These are phyloP conservation scores for Phytophthora sansomeana DNA, from an alignment of 352 stramenopile genomes.

Conservation along the genomic window DNA sequence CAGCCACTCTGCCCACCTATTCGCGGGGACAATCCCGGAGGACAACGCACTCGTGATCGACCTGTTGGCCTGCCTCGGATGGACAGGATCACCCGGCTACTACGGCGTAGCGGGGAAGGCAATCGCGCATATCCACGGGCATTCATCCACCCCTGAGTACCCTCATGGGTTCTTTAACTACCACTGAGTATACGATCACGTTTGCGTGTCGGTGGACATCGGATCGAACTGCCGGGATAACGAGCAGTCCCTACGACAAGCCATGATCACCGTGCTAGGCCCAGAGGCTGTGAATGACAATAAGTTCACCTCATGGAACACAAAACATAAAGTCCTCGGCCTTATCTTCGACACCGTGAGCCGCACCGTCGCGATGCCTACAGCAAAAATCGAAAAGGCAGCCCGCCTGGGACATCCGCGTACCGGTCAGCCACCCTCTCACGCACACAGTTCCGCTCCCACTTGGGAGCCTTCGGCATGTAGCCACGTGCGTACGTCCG, in stretches of 20 bases:
- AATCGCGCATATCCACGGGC: background rate
- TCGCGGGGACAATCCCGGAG: background rate
- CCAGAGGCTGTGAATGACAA: background rate
- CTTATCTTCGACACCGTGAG: background rate
- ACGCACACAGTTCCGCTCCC: conserved; percentile 4
- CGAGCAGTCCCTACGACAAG: background rate
- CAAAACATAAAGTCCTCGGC: background rate
- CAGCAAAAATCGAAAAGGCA: background rate
- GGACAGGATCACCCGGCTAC: background rate
- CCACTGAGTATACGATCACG: background rate
- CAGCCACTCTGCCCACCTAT: background rate
- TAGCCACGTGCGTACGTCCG: conserved; percentile 3
- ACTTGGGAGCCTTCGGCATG: background rate
- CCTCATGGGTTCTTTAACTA: background rate
- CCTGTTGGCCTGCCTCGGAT: background rate
- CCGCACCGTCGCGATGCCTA: background rate
- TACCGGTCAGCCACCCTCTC: too few species aligned
- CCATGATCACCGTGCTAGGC: background rate
- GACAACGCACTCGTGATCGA: background rate
- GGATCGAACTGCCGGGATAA: background rate
- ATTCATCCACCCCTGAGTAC: too few species aligned
- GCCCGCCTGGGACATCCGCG: too few species aligned
- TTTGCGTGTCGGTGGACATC: background rate
- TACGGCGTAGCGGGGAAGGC: background rate
- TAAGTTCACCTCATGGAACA: background rate